These are phyloP conservation scores for Talaromyces amestolkiae DNA, from an alignment of 2,329 filamentous ascomycete species.

Conservation along the genomic window DNA sequence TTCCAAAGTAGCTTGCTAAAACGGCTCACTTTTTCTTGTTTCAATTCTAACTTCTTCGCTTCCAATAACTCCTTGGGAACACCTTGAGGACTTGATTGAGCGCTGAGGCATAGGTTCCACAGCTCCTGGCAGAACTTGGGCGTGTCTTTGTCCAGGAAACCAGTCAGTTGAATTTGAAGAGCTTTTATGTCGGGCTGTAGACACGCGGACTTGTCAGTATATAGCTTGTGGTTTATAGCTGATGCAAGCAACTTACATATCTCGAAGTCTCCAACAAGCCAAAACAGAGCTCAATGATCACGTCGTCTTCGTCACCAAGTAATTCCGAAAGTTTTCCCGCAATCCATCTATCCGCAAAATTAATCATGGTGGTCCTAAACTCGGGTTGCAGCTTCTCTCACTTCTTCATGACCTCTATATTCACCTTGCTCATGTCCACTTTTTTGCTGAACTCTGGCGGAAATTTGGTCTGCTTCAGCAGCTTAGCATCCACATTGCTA, in stretches of 20 bases:
- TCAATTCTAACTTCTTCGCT: constrained; percentile 91
- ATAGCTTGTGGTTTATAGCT: neutral
- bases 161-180: constrained; percentile 89
- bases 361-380: constrained; percentile 18
- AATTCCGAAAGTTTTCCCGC: constrained; percentile 82
- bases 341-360: constrained; percentile 70
- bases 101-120: constrained; percentile 88
- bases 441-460: constrained; percentile 90
- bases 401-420: constrained; percentile 97
- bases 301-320: constrained; percentile 88
- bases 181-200: constrained; percentile 94
- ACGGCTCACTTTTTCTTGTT: constrained; percentile 77
- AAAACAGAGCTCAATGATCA: constrained; percentile 82
- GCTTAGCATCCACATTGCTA: constrained; percentile 80
- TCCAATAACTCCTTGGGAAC: constrained; percentile 93
- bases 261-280: constrained; percentile 69
- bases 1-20: neutral
- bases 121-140: constrained; percentile 86
- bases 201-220: constrained; percentile 24
- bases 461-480: constrained; percentile 88
- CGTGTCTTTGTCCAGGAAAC: constrained; percentile 92
- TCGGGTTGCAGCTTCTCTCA: constrained; percentile 43
- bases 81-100: constrained; percentile 81
- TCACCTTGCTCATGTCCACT: constrained; percentile 96
- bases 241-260: constrained; percentile 58